These are phyloP conservation scores for Corynascus novoguineensis DNA, from an alignment of 495 filamentous ascomycete species.

Conservation along the genomic window DNA sequence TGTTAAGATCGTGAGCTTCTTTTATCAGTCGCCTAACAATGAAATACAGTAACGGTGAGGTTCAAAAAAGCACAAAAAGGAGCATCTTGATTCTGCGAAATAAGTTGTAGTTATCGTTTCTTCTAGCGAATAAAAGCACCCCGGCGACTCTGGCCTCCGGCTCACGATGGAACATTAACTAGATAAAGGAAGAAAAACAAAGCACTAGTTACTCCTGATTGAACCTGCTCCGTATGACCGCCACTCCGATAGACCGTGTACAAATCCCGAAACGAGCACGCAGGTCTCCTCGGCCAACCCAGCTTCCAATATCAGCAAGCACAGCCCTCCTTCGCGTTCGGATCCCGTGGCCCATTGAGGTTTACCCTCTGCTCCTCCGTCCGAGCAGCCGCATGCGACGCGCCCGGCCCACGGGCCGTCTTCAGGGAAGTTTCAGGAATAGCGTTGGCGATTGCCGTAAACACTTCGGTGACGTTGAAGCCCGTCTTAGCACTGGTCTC, in stretches of 20 bases:
- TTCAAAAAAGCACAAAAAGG: no score
- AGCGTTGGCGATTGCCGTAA: slow-evolving; percentile 96
- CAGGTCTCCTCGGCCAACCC: background rate
- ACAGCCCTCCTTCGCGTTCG: slow-evolving; percentile 80
- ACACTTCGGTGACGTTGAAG: slow-evolving; percentile 86
- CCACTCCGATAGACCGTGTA: slow-evolving; percentile 18
- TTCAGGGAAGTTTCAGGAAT: slow-evolving; percentile 96
- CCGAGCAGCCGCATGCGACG: slow-evolving; percentile 49
- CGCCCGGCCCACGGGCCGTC: slow-evolving; percentile 64
- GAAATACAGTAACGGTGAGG: no score
- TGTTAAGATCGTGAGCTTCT: no score
- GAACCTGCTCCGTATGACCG: slow-evolving; percentile 16
- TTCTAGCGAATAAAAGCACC: no score
- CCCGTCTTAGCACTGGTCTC: slow-evolving; percentile 98
- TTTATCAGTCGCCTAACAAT: no score
- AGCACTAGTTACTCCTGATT: slow-evolving; percentile 17
- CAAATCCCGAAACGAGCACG: slow-evolving; percentile 14
- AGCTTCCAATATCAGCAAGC: slow-evolving; percentile 59
- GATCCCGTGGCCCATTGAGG: slow-evolving; percentile 53
- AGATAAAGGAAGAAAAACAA: slow-evolving; percentile 7
- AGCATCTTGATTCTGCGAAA: no score
- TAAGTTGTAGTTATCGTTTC: no score
- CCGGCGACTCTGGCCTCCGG: background rate
- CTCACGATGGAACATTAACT: background rate
- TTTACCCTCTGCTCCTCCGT: slow-evolving; percentile 66